Conservation (phyloP, 495 filamentous ascomycete species). For the Hyaloscypha hepaticicola region DNA sequence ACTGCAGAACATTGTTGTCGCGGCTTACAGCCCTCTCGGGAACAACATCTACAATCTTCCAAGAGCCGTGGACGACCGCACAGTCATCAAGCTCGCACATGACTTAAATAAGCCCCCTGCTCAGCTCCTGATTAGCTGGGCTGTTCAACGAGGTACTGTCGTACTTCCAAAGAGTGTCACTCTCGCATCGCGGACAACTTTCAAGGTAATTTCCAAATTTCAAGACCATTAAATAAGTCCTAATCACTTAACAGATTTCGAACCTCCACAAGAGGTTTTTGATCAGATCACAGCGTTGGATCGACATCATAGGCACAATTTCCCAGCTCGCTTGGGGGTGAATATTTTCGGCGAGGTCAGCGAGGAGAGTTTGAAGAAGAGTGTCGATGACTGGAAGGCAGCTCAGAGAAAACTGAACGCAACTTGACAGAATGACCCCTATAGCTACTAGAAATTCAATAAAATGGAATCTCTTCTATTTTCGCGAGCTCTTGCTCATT, state of each 20-base stretch:
- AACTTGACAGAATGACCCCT: not conserved
- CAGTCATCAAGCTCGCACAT: conserved; percentile 43
- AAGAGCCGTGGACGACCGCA: conserved; percentile 44
- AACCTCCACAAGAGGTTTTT: conserved; percentile 46
- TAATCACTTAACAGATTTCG: conserved; percentile 38
- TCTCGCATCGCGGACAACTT: conserved; percentile 59
- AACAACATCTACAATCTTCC: conserved; percentile 53
- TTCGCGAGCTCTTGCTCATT: not conserved
- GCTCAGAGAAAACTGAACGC: conserved; percentile 37
- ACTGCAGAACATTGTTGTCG: conserved; percentile 46
- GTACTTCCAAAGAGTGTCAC: conserved; percentile 64
- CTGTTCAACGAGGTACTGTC: conserved; percentile 49
- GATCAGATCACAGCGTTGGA: conserved; percentile 47
- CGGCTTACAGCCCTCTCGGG: conserved; percentile 60
- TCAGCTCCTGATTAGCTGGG: conserved; percentile 54
- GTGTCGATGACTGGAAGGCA: conserved; percentile 45
- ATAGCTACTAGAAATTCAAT: not conserved
- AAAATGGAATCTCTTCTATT: not conserved
- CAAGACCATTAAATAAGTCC: not conserved
- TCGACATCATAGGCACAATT: conserved; percentile 49
- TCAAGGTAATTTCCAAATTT: conserved; percentile 31
- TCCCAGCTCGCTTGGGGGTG: conserved; percentile 49
- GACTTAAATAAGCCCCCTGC: conserved; percentile 45
- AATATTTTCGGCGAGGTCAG: conserved; percentile 51
- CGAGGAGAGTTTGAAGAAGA: conserved; percentile 44